phyloP scores from a whole-genome alignment of 2,329 filamentous ascomycete species.

The Alternaria hordeiaustralica region DNA sequence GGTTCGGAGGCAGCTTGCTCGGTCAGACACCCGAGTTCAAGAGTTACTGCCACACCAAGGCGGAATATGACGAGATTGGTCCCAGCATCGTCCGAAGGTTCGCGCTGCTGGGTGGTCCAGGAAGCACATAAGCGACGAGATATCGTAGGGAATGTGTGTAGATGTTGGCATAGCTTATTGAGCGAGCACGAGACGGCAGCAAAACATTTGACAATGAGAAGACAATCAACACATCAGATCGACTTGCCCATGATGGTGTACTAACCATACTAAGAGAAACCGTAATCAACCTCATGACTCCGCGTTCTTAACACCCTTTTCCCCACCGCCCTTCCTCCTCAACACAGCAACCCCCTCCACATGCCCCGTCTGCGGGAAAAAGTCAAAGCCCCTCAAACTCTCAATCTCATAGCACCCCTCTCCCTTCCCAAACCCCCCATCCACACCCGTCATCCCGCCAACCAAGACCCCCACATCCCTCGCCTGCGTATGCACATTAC shows the following conservation, averaged over 20 bases:
- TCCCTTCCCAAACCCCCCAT: slow-evolving; percentile 45
- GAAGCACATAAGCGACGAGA: slow-evolving; percentile 66
- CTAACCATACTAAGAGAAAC: background rate
- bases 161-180: slow-evolving; percentile 13
- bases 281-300: background rate
- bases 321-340: slow-evolving; percentile 45
- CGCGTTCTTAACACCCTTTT: background rate
- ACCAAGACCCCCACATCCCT: slow-evolving; percentile 90
- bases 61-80: slow-evolving; percentile 86
- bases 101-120: slow-evolving; percentile 89
- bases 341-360: slow-evolving; percentile 70
- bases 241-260: background rate
- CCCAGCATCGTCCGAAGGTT: slow-evolving; percentile 95
- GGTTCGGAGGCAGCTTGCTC: slow-evolving; percentile 96
- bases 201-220: slow-evolving; percentile 23
- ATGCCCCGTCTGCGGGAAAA: slow-evolving; percentile 87
- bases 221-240: slow-evolving; percentile 4
- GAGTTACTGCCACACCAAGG: slow-evolving; percentile 90
- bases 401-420: slow-evolving; percentile 77
- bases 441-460: slow-evolving; percentile 63
- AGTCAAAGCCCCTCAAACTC: slow-evolving; percentile 91
- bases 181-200: slow-evolving; percentile 23
- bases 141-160: background rate
- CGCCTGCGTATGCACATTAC: slow-evolving; percentile 97
- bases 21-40: slow-evolving; percentile 98